These are phyloP conservation scores for Phytophthora sp. DNA, from an alignment of 352 stramenopile species.

Conservation along the genomic window DNA sequence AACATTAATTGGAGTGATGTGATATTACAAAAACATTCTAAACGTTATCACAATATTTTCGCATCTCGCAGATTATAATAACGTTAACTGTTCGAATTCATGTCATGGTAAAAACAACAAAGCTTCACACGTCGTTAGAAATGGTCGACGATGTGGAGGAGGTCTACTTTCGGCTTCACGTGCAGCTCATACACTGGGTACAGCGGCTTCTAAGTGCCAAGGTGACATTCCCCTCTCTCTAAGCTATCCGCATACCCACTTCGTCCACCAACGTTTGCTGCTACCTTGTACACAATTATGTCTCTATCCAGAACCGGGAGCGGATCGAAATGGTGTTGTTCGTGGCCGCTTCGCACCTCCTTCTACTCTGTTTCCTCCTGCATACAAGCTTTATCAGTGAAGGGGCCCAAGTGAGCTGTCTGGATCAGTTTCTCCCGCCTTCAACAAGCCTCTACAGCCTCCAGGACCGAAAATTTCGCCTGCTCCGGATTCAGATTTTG, in stretches of 20 bases:
- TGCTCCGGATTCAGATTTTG: slow-evolving; percentile 53
- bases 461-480: slow-evolving; percentile 25
- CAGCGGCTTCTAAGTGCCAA: slow-evolving; percentile 48
- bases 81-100: no score
- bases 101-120: no score
- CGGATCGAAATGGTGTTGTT: slow-evolving; percentile 69
- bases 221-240: slow-evolving; percentile 31
- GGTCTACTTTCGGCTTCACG: slow-evolving; percentile 81
- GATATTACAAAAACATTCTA: no score
- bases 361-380: slow-evolving; percentile 55
- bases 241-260: slow-evolving; percentile 1
- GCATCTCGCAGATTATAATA: no score
- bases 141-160: slow-evolving; percentile 73
- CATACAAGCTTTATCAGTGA: slow-evolving; percentile 63
- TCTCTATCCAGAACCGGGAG: slow-evolving; percentile 47
- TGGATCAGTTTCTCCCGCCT: slow-evolving; percentile 39
- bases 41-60: no score
- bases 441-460: slow-evolving; percentile 4
- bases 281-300: background rate
- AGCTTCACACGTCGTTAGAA: no score
- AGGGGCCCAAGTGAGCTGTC: slow-evolving; percentile 36
- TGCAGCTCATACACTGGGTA: slow-evolving; percentile 57
- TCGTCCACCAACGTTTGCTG: slow-evolving; percentile 4
- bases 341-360: slow-evolving; percentile 53
- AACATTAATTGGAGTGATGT: no score